Evolutionary conservation across 805 yeast species (phyloP).

Genomic region (Torulaspora microellipsoides): DNA sequence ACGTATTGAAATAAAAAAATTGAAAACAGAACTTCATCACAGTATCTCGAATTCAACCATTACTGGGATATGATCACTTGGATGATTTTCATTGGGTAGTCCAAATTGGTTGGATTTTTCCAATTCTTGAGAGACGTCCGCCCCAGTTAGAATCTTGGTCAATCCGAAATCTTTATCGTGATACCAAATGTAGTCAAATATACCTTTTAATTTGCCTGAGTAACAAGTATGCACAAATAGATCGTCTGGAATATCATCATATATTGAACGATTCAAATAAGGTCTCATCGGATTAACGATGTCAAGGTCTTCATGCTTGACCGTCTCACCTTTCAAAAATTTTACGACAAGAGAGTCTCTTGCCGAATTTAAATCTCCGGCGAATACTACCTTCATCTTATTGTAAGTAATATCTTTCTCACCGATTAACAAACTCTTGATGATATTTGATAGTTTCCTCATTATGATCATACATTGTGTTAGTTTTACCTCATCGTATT

Average conservation of each 20-base stretch:
- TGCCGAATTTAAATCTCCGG: slow-evolving; percentile 55
- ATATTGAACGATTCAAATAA: slow-evolving; percentile 31
- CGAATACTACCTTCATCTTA: slow-evolving; percentile 40
- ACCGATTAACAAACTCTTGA: slow-evolving; percentile 23
- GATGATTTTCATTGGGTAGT: slow-evolving; percentile 54
- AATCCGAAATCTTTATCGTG: slow-evolving; percentile 39
- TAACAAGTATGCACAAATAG: slow-evolving; percentile 42
- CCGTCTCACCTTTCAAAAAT: slow-evolving; percentile 37
- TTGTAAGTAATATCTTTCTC: slow-evolving; percentile 22
- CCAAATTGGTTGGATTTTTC: slow-evolving; percentile 32
- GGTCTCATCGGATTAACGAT: slow-evolving; percentile 32
- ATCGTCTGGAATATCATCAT: slow-evolving; percentile 30
- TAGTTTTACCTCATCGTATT: slow-evolving; percentile 49
- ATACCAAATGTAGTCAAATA: slow-evolving; percentile 58
- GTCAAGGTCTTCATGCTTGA: slow-evolving; percentile 28
- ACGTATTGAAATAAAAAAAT: slow-evolving; percentile 3
- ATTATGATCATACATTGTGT: slow-evolving; percentile 48
- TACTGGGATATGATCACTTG: slow-evolving; percentile 51
- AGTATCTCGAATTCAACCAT: slow-evolving; percentile 36
- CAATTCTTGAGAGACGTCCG: slow-evolving; percentile 30
- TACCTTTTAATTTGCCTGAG: slow-evolving; percentile 46
- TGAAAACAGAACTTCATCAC: slow-evolving; percentile 1
- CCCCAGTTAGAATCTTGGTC: slow-evolving; percentile 48
- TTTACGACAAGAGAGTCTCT: slow-evolving; percentile 47
- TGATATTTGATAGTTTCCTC: slow-evolving; percentile 29